Conservation (phyloP, 2,329 filamentous ascomycete genomes). For the Akanthomyces lecanii region DNA sequence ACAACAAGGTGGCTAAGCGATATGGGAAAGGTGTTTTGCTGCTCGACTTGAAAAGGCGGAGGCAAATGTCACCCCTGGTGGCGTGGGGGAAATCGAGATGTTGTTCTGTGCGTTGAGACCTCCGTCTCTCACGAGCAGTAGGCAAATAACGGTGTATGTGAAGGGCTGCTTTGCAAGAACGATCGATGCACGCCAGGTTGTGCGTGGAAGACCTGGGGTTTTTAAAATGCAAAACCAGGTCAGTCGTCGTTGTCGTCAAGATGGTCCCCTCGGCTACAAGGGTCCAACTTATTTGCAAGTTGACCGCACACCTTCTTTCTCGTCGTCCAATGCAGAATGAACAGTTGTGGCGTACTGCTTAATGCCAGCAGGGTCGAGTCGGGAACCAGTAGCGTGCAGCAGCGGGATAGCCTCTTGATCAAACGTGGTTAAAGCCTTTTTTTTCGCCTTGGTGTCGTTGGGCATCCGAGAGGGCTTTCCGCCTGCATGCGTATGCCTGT, state of each 20-base stretch:
- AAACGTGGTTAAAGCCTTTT: neutral
- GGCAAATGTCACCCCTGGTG: neutral
- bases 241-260: neutral
- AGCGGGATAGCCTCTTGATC: constrained; percentile 6
- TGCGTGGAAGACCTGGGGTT: neutral
- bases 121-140: neutral
- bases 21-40: neutral
- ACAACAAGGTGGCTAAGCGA: neutral
- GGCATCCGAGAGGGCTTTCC: constrained; percentile 3
- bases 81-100: neutral
- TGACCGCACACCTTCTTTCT: neutral
- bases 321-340: neutral
- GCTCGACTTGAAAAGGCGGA: neutral
- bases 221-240: neutral
- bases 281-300: neutral
- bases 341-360: neutral
- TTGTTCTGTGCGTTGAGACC: neutral
- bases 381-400: neutral
- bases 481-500: neutral
- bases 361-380: constrained; percentile 2
- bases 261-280: neutral
- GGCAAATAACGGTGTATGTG: neutral
- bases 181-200: neutral
- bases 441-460: constrained; percentile 1
- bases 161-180: neutral